A percentile compares a stretch with the other conserved stretches of the same genome.
Evolutionary conservation across 306 rosid genomes (phyloP).

Genomic region (Castanopsis chinensis): DNA sequence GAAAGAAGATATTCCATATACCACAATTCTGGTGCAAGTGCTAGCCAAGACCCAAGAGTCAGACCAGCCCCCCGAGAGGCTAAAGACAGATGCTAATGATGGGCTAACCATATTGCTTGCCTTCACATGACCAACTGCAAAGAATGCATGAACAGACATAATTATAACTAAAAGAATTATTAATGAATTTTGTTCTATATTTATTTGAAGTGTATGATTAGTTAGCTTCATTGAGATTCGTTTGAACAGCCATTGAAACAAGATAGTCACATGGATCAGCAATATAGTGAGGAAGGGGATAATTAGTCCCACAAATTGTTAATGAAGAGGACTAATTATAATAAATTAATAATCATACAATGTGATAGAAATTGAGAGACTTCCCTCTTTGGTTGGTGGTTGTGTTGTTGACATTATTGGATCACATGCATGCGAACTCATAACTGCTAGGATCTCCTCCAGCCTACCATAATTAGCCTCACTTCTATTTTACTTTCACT

Average conservation of each 20-base stretch:
- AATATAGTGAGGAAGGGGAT: conserved; percentile 3
- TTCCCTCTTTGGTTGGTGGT: conserved; percentile 39
- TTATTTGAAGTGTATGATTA: conserved; percentile 29
- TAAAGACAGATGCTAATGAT: conserved; percentile 54
- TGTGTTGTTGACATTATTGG: conserved; percentile 48
- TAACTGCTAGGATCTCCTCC: conserved; percentile 47
- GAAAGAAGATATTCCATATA: conserved; percentile 20
- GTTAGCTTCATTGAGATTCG: conserved; percentile 35
- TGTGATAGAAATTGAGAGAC: conserved; percentile 28
- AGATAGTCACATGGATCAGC: conserved; percentile 29
- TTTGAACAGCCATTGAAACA: conserved; percentile 7
- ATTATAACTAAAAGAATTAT: conserved; percentile 16
- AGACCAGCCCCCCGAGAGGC: conserved; percentile 18
- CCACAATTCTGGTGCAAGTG: conserved; percentile 33
- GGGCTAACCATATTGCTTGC: conserved; percentile 46
- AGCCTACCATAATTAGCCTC: conserved; percentile 39
- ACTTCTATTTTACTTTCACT: not conserved
- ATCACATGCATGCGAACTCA: conserved; percentile 56
- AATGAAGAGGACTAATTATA: not conserved
- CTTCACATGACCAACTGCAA: conserved; percentile 45
- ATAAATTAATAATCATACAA: conserved; percentile 18
- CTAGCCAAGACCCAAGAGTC: conserved; percentile 14
- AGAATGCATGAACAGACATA: conserved; percentile 36
- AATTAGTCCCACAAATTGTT: conserved; percentile 14
- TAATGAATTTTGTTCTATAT: conserved; percentile 24